Evolutionary conservation across 2,329 filamentous ascomycete species (phyloP).

Genomic region (Chaetothyriales sp.): DNA sequence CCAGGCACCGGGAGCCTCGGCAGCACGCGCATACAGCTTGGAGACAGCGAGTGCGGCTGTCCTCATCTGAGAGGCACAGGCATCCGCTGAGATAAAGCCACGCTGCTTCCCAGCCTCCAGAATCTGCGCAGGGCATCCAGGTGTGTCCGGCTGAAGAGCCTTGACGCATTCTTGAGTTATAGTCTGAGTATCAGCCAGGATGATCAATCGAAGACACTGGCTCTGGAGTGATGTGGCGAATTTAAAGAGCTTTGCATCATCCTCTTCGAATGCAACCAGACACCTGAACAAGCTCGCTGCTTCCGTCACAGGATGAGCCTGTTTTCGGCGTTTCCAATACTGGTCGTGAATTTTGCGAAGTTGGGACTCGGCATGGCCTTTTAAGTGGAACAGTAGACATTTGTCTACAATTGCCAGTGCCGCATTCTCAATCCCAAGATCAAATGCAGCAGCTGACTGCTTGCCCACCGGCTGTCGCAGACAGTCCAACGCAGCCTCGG

Average conservation of each 20-base stretch:
- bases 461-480: conserved; percentile 19
- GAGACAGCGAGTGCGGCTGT: conserved; percentile 27
- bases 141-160: conserved; percentile 6
- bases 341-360: conserved; percentile 8
- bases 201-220: conserved; percentile 12
- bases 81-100: conserved; percentile 23
- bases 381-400: conserved; percentile 10
- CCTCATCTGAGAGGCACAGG: conserved; percentile 31
- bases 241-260: conserved; percentile 6
- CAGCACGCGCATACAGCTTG: conserved; percentile 8
- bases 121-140: conserved; percentile 21
- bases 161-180: conserved; percentile 6
- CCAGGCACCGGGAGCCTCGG: neutral
- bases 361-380: conserved; percentile 5
- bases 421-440: conserved; percentile 8
- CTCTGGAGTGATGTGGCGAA: conserved; percentile 14
- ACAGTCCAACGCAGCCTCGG: conserved; percentile 25
- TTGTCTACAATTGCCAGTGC: conserved; percentile 16
- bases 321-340: conserved; percentile 7
- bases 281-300: conserved; percentile 1
- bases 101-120: conserved; percentile 26
- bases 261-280: conserved; percentile 7
- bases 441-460: neutral
- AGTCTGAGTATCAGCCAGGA: conserved; percentile 8
- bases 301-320: conserved; percentile 1